These are phyloP conservation scores for Cutaneotrichosporon sp. DNA, from an alignment of 1,284 basidiomycete genomes.

Conservation along the genomic window DNA sequence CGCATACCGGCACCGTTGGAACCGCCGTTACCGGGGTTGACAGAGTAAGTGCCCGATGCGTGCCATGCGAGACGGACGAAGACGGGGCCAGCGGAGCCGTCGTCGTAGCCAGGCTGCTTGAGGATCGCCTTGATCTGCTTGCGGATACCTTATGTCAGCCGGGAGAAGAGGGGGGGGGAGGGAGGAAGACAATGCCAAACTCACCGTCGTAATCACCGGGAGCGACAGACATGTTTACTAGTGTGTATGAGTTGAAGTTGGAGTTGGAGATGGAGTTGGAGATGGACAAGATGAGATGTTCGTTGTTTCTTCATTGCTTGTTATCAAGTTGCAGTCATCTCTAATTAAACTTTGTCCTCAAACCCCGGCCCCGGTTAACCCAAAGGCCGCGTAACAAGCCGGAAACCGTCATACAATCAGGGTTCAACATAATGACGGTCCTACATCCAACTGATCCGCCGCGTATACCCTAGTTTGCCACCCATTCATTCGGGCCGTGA, in stretches of 20 bases:
- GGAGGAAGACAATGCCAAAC: too few species aligned
- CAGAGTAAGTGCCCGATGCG: constrained; percentile 55
- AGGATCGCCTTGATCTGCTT: constrained; percentile 49
- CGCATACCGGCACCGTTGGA: constrained; percentile 54
- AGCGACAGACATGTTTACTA: constrained; percentile 36
- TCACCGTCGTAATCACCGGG: constrained; percentile 46
- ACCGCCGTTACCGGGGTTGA: constrained; percentile 56
- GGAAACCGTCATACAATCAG: constrained; percentile 5
- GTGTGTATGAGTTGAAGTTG: too few species aligned
- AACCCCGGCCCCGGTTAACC: background rate
- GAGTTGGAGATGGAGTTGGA: constrained; percentile 8
- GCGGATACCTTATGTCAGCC: constrained; percentile 36
- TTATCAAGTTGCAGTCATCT: background rate
- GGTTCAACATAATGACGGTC: background rate
- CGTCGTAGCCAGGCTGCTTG: constrained; percentile 53
- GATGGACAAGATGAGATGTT: background rate
- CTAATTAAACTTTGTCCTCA: background rate
- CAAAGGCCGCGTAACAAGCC: constrained; percentile 1
- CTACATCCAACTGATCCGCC: background rate
- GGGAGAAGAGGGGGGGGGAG: too few species aligned
- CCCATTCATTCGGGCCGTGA: background rate
- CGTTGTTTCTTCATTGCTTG: background rate
- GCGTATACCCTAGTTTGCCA: background rate
- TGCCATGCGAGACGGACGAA: constrained; percentile 59
- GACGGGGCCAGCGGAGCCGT: constrained; percentile 51